Evolutionary conservation across 2,329 filamentous ascomycete genomes (phyloP).

Genomic region (Pseudopyrenochaeta lycopersici): DNA sequence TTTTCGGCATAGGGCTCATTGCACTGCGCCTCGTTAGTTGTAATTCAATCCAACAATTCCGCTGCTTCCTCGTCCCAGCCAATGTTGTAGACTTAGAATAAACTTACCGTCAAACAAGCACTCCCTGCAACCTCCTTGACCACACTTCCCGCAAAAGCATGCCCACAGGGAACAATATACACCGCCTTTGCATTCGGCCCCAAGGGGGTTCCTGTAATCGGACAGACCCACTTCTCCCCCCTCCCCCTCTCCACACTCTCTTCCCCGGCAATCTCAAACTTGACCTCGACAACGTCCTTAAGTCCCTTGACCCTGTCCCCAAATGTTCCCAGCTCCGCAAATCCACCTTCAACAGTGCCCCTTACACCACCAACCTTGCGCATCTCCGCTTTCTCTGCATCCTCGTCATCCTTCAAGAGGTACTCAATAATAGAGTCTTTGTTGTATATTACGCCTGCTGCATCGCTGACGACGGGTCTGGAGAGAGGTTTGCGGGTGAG

Average conservation of each 20-base stretch:
- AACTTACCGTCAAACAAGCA: slow-evolving; percentile 64
- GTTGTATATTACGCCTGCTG: slow-evolving; percentile 86
- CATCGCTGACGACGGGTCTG: slow-evolving; percentile 83
- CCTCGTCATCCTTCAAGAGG: slow-evolving; percentile 65
- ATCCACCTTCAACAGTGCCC: slow-evolving; percentile 67
- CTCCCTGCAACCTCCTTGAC: slow-evolving; percentile 80
- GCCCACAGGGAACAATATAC: slow-evolving; percentile 93
- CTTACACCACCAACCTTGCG: slow-evolving; percentile 50
- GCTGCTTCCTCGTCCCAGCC: neutral
- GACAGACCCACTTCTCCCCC: slow-evolving; percentile 77
- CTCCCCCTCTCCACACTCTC: slow-evolving; percentile 52
- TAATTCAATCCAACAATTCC: neutral
- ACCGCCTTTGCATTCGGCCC: slow-evolving; percentile 82
- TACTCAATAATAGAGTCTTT: slow-evolving; percentile 87
- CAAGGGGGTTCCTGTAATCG: slow-evolving; percentile 85
- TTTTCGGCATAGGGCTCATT: slow-evolving; percentile 75
- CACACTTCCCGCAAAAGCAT: slow-evolving; percentile 88
- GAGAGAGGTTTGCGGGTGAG: slow-evolving; percentile 81
- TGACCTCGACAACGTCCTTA: slow-evolving; percentile 86
- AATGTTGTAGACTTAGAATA: neutral
- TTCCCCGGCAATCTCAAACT: slow-evolving; percentile 69
- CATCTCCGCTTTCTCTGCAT: slow-evolving; percentile 68
- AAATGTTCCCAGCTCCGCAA: slow-evolving; percentile 54
- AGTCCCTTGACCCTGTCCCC: slow-evolving; percentile 76
- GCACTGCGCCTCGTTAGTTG: slow-evolving; percentile 63